Percentiles rank a stretch among this genome's conserved stretches.
These are phyloP conservation scores for Aspergillus cristatus DNA, from an alignment of 495 filamentous ascomycete genomes.

Conservation along the genomic window DNA sequence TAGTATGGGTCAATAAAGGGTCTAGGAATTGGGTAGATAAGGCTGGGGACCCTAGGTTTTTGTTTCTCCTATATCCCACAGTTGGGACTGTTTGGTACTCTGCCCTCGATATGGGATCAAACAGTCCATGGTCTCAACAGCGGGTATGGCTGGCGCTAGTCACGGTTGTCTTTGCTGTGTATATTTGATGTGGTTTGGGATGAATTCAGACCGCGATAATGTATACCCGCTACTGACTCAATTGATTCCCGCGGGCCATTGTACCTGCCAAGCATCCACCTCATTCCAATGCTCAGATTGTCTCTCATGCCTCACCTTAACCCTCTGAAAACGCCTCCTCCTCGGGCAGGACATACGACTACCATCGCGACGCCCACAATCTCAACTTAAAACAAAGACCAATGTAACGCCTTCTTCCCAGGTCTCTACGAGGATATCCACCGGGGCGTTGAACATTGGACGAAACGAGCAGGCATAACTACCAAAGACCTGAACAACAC, in stretches of 20 bases:
- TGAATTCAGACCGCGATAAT: constrained; percentile 31
- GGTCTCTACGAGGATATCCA: constrained; percentile 37
- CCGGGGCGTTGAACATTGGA: constrained; percentile 29
- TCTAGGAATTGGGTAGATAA: too few species aligned
- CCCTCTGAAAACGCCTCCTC: constrained; percentile 7
- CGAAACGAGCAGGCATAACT: constrained; percentile 14
- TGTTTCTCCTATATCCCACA: too few species aligned
- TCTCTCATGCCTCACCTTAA: constrained; percentile 17
- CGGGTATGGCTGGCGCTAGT: too few species aligned
- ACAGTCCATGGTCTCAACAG: too few species aligned
- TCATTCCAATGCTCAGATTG: constrained; percentile 33
- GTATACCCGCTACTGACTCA: constrained; percentile 30
- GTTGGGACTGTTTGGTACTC: too few species aligned
- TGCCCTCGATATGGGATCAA: too few species aligned
- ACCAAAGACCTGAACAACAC: constrained; percentile 25
- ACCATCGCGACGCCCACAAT: constrained; percentile 28
- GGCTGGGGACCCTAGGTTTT: too few species aligned
- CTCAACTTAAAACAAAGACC: constrained; percentile 20
- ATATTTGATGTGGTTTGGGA: constrained; percentile 27
- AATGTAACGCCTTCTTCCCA: constrained; percentile 38
- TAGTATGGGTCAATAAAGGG: too few species aligned
- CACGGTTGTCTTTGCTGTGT: constrained; percentile 11
- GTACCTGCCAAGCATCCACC: constrained; percentile 30
- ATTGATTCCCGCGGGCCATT: constrained; percentile 33
- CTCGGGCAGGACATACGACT: constrained; percentile 22